Evolutionary conservation across 768 basidiomycete species (phyloP).

Genomic region (Dictyophora rubrovolvata): DNA sequence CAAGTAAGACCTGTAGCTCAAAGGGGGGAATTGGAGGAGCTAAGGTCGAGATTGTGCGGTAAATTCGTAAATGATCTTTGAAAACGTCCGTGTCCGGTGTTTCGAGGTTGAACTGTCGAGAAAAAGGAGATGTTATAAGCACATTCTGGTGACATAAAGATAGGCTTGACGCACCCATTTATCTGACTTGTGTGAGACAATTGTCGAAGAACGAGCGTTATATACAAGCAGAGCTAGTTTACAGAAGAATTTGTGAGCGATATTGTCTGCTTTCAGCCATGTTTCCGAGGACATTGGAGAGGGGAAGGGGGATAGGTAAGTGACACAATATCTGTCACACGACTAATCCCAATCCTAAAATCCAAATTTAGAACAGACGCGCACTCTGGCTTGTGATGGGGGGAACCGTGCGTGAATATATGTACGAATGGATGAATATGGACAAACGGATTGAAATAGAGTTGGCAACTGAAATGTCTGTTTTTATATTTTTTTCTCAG

Average conservation of each 20-base stretch:
- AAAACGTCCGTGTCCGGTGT: conserved; percentile 64
- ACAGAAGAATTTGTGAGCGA: conserved; percentile 72
- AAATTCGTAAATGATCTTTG: conserved; percentile 51
- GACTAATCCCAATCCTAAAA: background rate
- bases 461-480: too few relatives aligned
- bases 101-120: conserved; percentile 66
- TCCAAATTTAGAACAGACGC: background rate
- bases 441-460: too few relatives aligned
- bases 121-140: conserved; percentile 1
- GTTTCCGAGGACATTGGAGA: conserved; percentile 6
- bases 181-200: conserved; percentile 42
- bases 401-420: too few relatives aligned
- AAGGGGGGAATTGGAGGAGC: conserved; percentile 34
- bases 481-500: too few relatives aligned
- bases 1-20: conserved; percentile 59
- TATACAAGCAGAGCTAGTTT: conserved; percentile 72
- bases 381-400: too few relatives aligned
- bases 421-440: too few relatives aligned
- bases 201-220: conserved; percentile 52
- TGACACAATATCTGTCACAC: background rate
- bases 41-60: conserved; percentile 44
- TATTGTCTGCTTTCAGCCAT: conserved; percentile 72
- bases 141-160: background rate
- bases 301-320: background rate
- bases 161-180: conserved; percentile 58